A percentile compares a stretch with the other conserved stretches of the same genome.
Conservation (phyloP, 164 flowering plant species). For the Berberis vulgaris region DNA sequence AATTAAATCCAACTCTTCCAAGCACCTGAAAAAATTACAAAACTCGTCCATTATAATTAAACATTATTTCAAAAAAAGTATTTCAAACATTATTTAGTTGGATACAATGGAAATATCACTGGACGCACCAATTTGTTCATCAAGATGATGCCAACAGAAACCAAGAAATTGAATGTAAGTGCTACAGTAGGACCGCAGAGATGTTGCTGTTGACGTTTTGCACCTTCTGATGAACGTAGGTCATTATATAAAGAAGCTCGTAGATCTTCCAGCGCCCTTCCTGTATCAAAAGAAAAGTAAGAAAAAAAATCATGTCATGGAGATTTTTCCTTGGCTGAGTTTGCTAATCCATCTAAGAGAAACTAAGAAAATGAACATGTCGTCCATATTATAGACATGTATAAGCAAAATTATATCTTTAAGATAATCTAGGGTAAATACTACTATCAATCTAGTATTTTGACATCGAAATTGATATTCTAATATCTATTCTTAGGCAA, state of each 20-base stretch:
- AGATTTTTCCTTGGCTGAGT: too few species aligned
- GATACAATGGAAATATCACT: background rate
- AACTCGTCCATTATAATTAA: background rate
- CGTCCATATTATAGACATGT: too few species aligned
- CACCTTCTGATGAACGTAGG: slow-evolving; percentile 63
- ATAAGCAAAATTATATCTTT: too few species aligned
- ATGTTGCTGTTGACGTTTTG: slow-evolving; percentile 74
- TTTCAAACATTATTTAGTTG: too few species aligned
- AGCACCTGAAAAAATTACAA: slow-evolving; percentile 54
- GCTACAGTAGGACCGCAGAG: slow-evolving; percentile 72
- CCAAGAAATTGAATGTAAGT: slow-evolving; percentile 81
- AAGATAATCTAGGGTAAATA: too few species aligned
- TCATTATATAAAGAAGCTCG: slow-evolving; percentile 68
- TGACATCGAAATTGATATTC: too few species aligned
- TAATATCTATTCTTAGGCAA: too few species aligned
- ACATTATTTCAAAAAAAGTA: background rate
- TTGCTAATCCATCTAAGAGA: too few species aligned
- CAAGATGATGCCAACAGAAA: slow-evolving; percentile 84
- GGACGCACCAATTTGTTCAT: slow-evolving; percentile 79
- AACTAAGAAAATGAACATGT: too few species aligned
- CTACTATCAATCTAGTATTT: too few species aligned
- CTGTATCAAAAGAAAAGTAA: slow-evolving; percentile 24
- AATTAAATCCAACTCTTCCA: slow-evolving; percentile 72
- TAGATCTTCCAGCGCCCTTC: slow-evolving; percentile 75
- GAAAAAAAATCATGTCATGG: background rate